Evolutionary conservation across 768 basidiomycete genomes (phyloP).

Genomic region (Phylloporus rhodoxanthus): DNA sequence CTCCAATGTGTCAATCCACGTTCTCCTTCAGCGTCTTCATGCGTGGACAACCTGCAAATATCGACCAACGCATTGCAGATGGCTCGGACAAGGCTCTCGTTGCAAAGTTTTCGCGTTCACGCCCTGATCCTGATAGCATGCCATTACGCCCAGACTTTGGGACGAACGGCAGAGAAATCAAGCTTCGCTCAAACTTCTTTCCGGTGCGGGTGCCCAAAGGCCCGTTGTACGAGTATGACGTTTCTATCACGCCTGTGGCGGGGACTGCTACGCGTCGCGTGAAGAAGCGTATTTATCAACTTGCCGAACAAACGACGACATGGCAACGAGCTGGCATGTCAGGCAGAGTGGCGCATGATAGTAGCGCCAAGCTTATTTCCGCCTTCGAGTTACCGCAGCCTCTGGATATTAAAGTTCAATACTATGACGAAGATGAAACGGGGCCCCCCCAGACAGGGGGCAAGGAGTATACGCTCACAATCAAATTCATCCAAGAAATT

Average conservation of each 20-base stretch:
- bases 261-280: conserved; percentile 35
- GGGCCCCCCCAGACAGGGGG: conserved; percentile 26
- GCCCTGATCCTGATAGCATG: conserved; percentile 26
- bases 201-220: conserved; percentile 42
- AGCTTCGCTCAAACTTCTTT: conserved; percentile 50
- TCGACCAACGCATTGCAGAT: conserved; percentile 49
- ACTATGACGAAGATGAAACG: conserved; percentile 43
- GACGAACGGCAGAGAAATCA: conserved; percentile 37
- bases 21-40: conserved; percentile 35
- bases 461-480: conserved; percentile 40
- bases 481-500: conserved; percentile 39
- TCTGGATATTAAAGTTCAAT: conserved; percentile 34
- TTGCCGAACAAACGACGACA: conserved; percentile 39
- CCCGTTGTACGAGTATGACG: conserved; percentile 45
- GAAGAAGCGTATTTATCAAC: conserved; percentile 41
- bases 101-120: conserved; percentile 25
- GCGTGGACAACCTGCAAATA: conserved; percentile 35
- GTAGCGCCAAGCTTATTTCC: conserved; percentile 42
- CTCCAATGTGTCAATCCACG: neutral
- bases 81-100: conserved; percentile 41
- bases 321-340: conserved; percentile 39
- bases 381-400: conserved; percentile 38
- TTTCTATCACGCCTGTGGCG: conserved; percentile 35
- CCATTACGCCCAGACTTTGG: conserved; percentile 49
- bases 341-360: conserved; percentile 43